phyloP scores from a whole-genome alignment of 306 rosid genomes.

The Lablab purpureus region DNA sequence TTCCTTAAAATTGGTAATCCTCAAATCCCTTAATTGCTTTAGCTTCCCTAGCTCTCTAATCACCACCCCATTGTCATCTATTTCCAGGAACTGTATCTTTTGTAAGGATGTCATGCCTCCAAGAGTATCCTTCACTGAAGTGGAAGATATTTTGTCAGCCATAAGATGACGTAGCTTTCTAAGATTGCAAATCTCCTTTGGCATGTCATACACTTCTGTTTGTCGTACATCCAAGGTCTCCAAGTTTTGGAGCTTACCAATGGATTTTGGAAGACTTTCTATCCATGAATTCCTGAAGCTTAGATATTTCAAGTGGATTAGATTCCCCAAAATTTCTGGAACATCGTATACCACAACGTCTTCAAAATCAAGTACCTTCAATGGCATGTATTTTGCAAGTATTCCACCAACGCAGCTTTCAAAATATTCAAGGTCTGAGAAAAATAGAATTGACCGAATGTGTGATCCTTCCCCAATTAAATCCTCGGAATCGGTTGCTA shows the following conservation, averaged over 20 bases:
- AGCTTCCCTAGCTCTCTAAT: no score
- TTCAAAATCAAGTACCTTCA: constrained; percentile 17
- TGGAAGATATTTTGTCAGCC: not conserved
- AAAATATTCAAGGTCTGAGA: no score
- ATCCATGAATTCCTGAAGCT: not conserved
- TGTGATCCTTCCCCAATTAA: not conserved
- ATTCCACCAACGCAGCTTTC: not conserved
- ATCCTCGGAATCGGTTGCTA: no score
- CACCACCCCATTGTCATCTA: no score
- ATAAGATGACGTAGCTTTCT: constrained; percentile 12
- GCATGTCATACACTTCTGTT: accelerated
- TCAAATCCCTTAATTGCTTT: no score
- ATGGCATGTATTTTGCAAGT: not conserved
- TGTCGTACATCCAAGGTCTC: constrained; percentile 9
- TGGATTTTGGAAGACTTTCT: not conserved
- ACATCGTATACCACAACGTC: accelerated
- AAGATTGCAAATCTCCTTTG: constrained; percentile 2
- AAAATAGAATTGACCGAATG: not conserved
- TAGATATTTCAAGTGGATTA: constrained; percentile 9
- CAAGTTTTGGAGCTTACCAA: not conserved
- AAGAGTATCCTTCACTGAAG: not conserved
- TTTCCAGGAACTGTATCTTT: no score
- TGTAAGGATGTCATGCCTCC: not conserved
- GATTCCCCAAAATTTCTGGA: not conserved
- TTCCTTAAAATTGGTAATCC: accelerated